Evolutionary conservation across 1,284 basidiomycete species (phyloP).

Genomic region (Singerocomus inundabilis): DNA sequence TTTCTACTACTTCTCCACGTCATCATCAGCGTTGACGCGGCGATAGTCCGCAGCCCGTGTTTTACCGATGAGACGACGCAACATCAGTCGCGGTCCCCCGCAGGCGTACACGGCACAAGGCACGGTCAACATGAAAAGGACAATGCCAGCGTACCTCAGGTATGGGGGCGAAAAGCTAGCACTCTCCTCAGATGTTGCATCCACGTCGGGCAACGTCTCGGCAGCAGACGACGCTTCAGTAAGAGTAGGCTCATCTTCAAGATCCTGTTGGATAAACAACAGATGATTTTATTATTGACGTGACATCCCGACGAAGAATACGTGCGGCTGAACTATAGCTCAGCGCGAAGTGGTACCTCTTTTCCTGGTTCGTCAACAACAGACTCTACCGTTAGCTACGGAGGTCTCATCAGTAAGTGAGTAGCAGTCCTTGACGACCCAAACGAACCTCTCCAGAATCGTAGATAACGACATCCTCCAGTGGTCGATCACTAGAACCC

Average conservation of each 20-base stretch:
- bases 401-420: slow-evolving; percentile 7
- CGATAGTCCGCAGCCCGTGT: slow-evolving; percentile 41
- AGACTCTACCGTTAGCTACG: slow-evolving; percentile 62
- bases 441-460: slow-evolving; percentile 77
- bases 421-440: neutral
- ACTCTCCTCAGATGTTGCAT: slow-evolving; percentile 19
- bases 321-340: slow-evolving; percentile 68
- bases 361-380: slow-evolving; percentile 67
- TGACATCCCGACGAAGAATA: slow-evolving; percentile 36
- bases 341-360: slow-evolving; percentile 88
- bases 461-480: slow-evolving; percentile 71
- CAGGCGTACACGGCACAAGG: slow-evolving; percentile 56
- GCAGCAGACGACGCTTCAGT: slow-evolving; percentile 15
- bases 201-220: slow-evolving; percentile 4
- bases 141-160: slow-evolving; percentile 43
- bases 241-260: slow-evolving; percentile 18
- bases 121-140: slow-evolving; percentile 43
- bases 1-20: slow-evolving; percentile 44
- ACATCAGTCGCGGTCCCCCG: slow-evolving; percentile 43
- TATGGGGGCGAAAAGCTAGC: slow-evolving; percentile 30
- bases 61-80: slow-evolving; percentile 42
- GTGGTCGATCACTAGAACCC: slow-evolving; percentile 66
- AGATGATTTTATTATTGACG: slow-evolving; percentile 53
- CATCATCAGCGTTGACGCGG: slow-evolving; percentile 45
- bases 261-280: slow-evolving; percentile 38